Evolutionary conservation across 352 stramenopile genomes (phyloP), one percentile per base, ranked within the genome.

Genomic region (Globisporangium ultimum): DNA sequence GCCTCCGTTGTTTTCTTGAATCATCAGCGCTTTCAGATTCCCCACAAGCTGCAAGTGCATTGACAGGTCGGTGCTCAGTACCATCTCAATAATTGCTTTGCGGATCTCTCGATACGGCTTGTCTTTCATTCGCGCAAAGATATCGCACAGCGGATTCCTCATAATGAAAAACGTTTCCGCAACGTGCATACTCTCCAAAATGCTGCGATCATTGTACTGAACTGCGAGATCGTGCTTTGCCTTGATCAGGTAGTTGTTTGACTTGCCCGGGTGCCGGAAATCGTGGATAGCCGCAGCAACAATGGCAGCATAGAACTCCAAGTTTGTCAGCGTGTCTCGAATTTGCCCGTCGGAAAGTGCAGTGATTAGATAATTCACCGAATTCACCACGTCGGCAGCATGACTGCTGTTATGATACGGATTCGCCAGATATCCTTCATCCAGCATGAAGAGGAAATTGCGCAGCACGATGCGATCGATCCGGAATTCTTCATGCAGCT

Each of bases 161-260:
- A 87, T 88, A 32, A 95, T 73, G 50, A 87, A 87, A 51, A 95
- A 96, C 5, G 87, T 88, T 67, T 91, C 80, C 32, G 88, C 84
- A 18, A 95, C 49, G 54, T 96, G 88, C 81, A 93, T 92, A 48
- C 86, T 88, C 73, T 96, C 88, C 14, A 95, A 63, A 46, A 95
- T 89, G 53, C 74, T 90, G 46, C 75, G 72, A 59, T 95, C 88
- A 43, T 88, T 93, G 74, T 96, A 96, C 55, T 84, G 70, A 21
- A 95, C 75, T 32, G 88, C 81, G 21, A 96, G 70, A 55, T 88
- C 80, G 56, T 89, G 75, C 32, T 88, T 84, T 18, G 69, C 67
- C 61, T 90, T 92, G 63, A 93, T 88, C 21, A 91, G 70, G 64
- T 93, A 94, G 62, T 89, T 90, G 71, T 95, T 92, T 12, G 80